A percentile compares a stretch with the other conserved stretches of the same genome.
Conservation (phyloP, 78 protist genomes). For the Speleostelium caveatum region DNA sequence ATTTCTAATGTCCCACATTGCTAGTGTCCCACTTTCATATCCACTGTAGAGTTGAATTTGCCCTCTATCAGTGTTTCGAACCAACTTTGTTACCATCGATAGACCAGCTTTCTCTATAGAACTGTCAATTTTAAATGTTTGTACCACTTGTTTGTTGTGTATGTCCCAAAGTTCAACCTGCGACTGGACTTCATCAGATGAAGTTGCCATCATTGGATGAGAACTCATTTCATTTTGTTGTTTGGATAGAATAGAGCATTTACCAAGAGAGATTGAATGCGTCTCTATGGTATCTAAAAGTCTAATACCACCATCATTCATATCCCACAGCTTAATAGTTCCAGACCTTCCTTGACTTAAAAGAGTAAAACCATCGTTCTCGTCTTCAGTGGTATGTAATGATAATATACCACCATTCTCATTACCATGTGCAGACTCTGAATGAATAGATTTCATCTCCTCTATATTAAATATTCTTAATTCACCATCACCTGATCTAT, state of each 20-base stretch:
- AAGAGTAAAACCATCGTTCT: neutral
- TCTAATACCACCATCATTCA: neutral
- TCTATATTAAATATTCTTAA: slow-evolving; percentile 52
- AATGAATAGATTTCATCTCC: slow-evolving; percentile 52
- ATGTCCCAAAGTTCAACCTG: slow-evolving; percentile 46
- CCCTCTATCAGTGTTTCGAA: neutral
- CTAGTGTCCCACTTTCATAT: slow-evolving; percentile 48
- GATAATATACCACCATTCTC: slow-evolving; percentile 29
- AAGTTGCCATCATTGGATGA: neutral
- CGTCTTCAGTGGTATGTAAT: neutral
- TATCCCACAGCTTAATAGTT: slow-evolving; percentile 37
- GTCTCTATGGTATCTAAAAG: slow-evolving; percentile 19
- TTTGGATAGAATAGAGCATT: slow-evolving; percentile 4
- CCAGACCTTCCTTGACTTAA: slow-evolving; percentile 70
- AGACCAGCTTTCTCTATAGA: slow-evolving; percentile 5
- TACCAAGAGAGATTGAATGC: slow-evolving; percentile 47
- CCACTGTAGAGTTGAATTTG: slow-evolving; percentile 24
- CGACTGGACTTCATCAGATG: slow-evolving; percentile 42
- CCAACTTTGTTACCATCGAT: slow-evolving; percentile 15
- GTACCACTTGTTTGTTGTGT: neutral
- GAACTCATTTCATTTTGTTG: neutral
- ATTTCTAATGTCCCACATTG: slow-evolving; percentile 64
- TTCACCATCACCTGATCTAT: slow-evolving; percentile 76
- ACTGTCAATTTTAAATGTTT: neutral
- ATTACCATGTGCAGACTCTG: slow-evolving; percentile 17